These are phyloP conservation scores for Apiospora marii DNA, from an alignment of 2,329 filamentous ascomycete species.

Conservation along the genomic window DNA sequence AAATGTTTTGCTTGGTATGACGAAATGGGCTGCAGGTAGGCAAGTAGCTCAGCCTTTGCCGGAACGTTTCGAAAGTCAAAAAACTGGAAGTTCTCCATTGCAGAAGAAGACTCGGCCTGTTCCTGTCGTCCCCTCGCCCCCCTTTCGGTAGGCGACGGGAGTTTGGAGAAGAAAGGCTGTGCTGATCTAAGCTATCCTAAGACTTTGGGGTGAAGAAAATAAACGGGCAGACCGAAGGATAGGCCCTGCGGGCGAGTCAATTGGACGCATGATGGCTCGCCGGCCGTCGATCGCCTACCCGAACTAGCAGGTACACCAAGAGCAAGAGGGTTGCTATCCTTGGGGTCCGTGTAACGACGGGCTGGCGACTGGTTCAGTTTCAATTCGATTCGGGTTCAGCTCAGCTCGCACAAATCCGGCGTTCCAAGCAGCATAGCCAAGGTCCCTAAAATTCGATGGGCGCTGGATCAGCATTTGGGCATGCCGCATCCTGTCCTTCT, in stretches of 20 bases:
- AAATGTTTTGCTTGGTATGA: slow-evolving; percentile 3
- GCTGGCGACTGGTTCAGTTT: neutral
- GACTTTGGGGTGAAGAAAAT: neutral
- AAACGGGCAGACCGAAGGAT: slow-evolving; percentile 18
- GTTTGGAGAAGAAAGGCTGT: neutral
- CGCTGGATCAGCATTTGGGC: neutral
- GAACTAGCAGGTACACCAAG: slow-evolving; percentile 18
- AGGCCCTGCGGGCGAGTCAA: neutral
- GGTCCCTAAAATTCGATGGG: neutral
- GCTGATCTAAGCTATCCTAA: neutral
- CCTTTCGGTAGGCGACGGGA: neutral
- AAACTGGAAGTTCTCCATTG: neutral
- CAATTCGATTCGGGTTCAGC: neutral
- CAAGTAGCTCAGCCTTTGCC: neutral
- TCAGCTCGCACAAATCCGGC: slow-evolving; percentile 17
- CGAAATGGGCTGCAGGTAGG: neutral
- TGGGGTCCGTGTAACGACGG: slow-evolving; percentile 2
- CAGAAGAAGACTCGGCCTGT: neutral
- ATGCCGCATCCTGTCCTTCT: neutral
- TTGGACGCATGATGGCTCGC: slow-evolving; percentile 1
- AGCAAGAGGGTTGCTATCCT: slow-evolving; percentile 4
- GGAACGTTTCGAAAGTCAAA: neutral
- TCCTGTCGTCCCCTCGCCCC: neutral
- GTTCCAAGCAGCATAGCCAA: neutral
- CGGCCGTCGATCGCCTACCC: slow-evolving; percentile 13